These are phyloP conservation scores for Camellia japonica DNA, from an alignment of 148 eudicot genomes.

Conservation along the genomic window DNA sequence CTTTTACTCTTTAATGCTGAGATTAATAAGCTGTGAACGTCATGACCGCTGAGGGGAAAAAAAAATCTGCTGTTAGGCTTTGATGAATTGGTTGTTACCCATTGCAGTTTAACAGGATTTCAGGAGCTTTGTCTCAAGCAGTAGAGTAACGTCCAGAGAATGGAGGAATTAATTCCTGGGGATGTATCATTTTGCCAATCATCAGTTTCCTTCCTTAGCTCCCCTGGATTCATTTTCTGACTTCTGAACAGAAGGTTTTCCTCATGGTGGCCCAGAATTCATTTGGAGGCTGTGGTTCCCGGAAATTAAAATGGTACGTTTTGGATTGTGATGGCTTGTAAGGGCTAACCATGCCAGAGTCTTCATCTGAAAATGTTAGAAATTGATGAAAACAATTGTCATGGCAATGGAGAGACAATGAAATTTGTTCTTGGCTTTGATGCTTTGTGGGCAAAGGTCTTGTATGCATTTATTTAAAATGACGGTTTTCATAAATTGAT, in stretches of 20 bases:
- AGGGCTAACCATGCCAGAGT: background rate
- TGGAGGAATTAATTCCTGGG: background rate
- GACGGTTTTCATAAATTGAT: background rate
- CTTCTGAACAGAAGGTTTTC: background rate
- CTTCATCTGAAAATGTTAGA: background rate
- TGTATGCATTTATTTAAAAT: background rate
- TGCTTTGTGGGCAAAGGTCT: background rate
- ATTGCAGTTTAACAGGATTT: conserved; percentile 68
- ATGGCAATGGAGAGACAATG: background rate
- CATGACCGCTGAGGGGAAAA: background rate
- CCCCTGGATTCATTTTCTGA: background rate
- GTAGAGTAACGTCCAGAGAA: conserved; percentile 11
- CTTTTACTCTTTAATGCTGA: background rate
- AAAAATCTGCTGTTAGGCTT: background rate
- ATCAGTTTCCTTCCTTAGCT: background rate
- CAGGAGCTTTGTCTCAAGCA: conserved; percentile 53
- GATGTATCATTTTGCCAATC: conserved; percentile 1
- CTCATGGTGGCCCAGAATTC: background rate
- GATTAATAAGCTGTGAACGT: background rate
- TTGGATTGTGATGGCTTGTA: background rate
- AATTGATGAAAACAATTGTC: background rate
- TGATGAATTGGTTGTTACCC: background rate
- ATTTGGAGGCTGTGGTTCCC: conserved; percentile 1
- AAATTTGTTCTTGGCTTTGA: background rate
- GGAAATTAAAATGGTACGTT: conserved; percentile 13